Evolutionary conservation across 2,329 filamentous ascomycete genomes (phyloP), one percentile per base, ranked within the genome.

Genomic region (Botrytis cinerea): DNA sequence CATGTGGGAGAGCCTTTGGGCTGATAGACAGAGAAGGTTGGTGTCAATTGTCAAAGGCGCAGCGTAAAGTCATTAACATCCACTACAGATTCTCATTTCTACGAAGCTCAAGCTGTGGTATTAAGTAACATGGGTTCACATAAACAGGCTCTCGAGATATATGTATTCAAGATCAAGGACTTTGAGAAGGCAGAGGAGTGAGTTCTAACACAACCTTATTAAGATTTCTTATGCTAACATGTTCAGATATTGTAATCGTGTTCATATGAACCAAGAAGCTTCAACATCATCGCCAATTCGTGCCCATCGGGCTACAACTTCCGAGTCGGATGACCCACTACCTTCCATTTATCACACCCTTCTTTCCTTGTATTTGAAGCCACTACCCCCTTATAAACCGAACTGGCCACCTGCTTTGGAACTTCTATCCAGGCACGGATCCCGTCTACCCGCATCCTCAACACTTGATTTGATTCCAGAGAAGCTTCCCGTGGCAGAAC

Each of bases 111-210:
- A 75, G 96, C 96, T 10, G 91, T 98, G 62, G 91, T 98, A 32
- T 88, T 98, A 57, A 94, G 93, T 82, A 97, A 96, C 78, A 97
- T 98, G 93, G 94, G 93, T 10, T 92, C 95, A 78, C 95, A 99
- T 83, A 95, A 94, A 80, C 94, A 98, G 83, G 96, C 96, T 0
- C 85, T 99, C n/a, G 92, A 96, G 81, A 97, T 99, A 70, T 99
- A 97, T 81, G 95, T 98, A 43, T 99, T 98, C 84, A 96, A 95
- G 82, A 89, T 99, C 82, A 85, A 92, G 77, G 92, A 97, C 81
- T 95, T 93, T 75, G 85, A 84, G 20, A 98, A 97, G 83, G 96
- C 96, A 46, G 96, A 99, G 87, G 94, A 97, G 91, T 97, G 84
- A 75, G 90, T 86, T 35, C 46, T 28, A 16, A 62, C 48, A 63